Evolutionary conservation across 768 basidiomycete species (phyloP), one percentile per base, ranked within the genome.

Genomic region (Trametes elegans): DNA sequence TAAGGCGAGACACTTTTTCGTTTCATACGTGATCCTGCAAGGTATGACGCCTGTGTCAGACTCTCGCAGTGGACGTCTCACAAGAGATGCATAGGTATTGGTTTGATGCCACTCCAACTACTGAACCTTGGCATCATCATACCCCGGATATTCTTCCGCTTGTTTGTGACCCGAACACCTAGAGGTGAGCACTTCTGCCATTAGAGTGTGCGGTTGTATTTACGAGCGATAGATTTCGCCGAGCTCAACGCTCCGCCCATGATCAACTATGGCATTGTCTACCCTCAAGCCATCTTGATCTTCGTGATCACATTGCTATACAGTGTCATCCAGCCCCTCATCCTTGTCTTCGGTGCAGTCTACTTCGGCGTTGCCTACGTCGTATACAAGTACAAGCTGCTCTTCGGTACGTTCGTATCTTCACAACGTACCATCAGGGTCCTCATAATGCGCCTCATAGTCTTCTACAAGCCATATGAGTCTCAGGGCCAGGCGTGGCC

Each of bases 381-480:
- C 5, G 95, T 97, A 3, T 98, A 98, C 81, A 99, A 99, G 76
- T 97, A 98, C 75, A 96, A 97, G 64, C 79, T 98, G 4, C 76
- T 98, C 0, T 97, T 96, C 63, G 93, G 95, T 95, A 53, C 52
- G 90, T 71, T 3, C 11, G 1, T 6, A 18, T 29, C 16, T 23
- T 8, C 3, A 6, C 31, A 24, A 8, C 3, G 31, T 21, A 31
- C 21, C 36, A 27, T 56, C n/a, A 29, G 50, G n/a, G 21, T 32
- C 14, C 10, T 49, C 36, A 34, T 31, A 39, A 28, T 28, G 7
- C 21, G 19, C 24, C 1, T 42, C 40, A 0, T 65, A 97, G 94
- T 98, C 18, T 98, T 96, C 76, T 97, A 97, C 76, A 98, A 98
- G 66, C 96, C 97, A 0, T 98, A 98, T 71, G 95, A 98, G 72